Base-by-base conservation (phyloP, 2,329 filamentous ascomycete genomes). In the Huntiella decipiens region DNA sequence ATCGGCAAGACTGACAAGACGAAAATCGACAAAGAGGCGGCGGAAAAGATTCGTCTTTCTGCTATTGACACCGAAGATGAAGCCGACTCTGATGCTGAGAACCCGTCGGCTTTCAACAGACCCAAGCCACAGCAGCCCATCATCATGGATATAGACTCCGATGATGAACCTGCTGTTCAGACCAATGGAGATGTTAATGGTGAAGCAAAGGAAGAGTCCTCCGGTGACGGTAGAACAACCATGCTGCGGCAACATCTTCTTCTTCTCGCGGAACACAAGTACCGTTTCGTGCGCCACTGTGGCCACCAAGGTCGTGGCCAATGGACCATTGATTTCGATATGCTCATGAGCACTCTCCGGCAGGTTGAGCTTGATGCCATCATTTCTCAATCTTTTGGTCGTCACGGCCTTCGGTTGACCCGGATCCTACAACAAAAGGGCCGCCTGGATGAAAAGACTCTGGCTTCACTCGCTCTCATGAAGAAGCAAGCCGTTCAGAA, bases 401-500 rank as follows among this genome's bases (percentile, higher is more conserved):
- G 74, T 5, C 68, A 81, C 40, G 85, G 85, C 1, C 71, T 88
- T 13, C 82, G 88, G 6, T 67, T 98, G n/a, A 73, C 86, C 15
- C 80, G 85, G 15, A 85, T 96, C 46, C 70, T 98, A 15, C 73
- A 81, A 35, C 78, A 82, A 49, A 85, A 87, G 57, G 91, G 91
- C 45, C 94, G 91, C 57, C 68, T 96, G n/a, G 88, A 96, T 53
- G 91, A 98, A 61, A 93, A 92, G 61, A 79, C 82, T 50, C 69
- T 95, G 10, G 81, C 82, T 34, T 77, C 78, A 43, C 70, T 86
- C 47, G 82, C 82, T 45, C 73, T 98, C 50, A 79, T 95, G 66
- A 80, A 81, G 48, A 83, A 88, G 55, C 77, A 80, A 48, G 84
- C 94, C 45, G 75, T 96, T 17, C 83, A 91, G 40, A 77, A 79